Percentiles rank a stretch among this genome's conserved stretches.
Evolutionary conservation across 345 rosid genomes (phyloP).

Genomic region (Euclidium syriacum): DNA sequence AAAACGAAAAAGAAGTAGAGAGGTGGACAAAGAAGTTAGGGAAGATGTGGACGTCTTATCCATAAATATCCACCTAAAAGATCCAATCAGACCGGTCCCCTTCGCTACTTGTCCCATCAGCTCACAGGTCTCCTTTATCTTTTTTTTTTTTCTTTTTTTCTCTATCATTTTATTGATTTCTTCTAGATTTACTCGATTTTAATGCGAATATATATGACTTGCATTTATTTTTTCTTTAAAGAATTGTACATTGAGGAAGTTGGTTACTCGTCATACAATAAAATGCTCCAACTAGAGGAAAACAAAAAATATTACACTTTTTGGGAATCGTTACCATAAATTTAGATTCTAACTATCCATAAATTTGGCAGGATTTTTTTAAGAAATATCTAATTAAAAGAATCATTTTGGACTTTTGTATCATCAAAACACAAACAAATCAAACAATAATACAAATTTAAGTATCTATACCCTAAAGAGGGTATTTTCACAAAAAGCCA

Average conservation of each 20-base stretch:
- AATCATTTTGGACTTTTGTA: neutral
- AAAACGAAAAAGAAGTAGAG: neutral
- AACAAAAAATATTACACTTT: neutral
- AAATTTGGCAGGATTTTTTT: neutral
- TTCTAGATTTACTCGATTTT: no score
- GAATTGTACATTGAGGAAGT: neutral
- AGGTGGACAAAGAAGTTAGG: constrained; percentile 46
- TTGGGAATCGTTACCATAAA: neutral
- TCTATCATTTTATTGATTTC: no score
- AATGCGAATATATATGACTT: constrained; percentile 4
- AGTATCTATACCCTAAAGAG: neutral
- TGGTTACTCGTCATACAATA: neutral
- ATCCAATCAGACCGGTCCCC: constrained; percentile 30
- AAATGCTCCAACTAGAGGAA: neutral
- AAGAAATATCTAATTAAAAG: neutral
- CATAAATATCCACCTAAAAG: constrained; percentile 34
- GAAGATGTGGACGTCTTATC: constrained; percentile 58
- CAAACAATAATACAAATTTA: neutral
- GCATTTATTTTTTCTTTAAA: neutral
- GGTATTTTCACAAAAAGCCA: constrained; percentile 1
- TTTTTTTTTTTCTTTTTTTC: neutral
- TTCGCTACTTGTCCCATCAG: constrained; percentile 23
- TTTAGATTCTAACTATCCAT: neutral
- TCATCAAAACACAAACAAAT: neutral
- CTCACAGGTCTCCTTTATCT: constrained; percentile 16